Percentiles rank a stretch among this genome's conserved stretches.
phyloP scores from a whole-genome alignment of 257 asterid species.

The Solanum piurae region DNA sequence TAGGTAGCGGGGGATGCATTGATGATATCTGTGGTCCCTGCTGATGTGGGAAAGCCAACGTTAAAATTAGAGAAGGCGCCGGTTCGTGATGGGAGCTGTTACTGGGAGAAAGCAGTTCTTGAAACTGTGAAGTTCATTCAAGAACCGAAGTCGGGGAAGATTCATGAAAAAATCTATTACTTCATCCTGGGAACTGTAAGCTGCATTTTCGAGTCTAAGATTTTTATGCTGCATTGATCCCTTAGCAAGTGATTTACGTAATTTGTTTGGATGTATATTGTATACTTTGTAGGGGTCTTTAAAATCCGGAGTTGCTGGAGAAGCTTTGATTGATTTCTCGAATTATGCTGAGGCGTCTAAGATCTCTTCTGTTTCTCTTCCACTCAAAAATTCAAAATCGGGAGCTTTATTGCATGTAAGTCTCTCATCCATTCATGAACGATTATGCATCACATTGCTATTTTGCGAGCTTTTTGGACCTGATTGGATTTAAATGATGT shows the following conservation, averaged over 20 bases:
- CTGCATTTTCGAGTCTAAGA: not conserved
- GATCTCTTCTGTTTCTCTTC: slow-evolving; percentile 62
- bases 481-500: slow-evolving; percentile 1
- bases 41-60: slow-evolving; percentile 78
- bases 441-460: not conserved
- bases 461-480: not conserved
- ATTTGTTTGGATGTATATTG: not conserved
- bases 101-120: slow-evolving; percentile 73
- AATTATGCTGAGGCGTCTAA: slow-evolving; percentile 61
- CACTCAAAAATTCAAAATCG: slow-evolving; percentile 67
- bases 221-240: not conserved
- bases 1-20: slow-evolving; percentile 57
- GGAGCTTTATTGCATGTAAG: slow-evolving; percentile 69
- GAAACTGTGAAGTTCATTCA: slow-evolving; percentile 75
- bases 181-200: slow-evolving; percentile 80
- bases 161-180: slow-evolving; percentile 73
- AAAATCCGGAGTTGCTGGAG: slow-evolving; percentile 59
- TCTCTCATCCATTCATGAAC: not conserved
- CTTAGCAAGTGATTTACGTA: not conserved
- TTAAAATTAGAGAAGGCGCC: slow-evolving; percentile 61
- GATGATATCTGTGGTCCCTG: slow-evolving; percentile 74
- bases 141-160: slow-evolving; percentile 79
- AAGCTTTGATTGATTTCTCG: slow-evolving; percentile 83
- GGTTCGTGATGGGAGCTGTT: slow-evolving; percentile 75
- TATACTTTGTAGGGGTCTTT: slow-evolving; percentile 40